Evolutionary conservation across 2,329 filamentous ascomycete genomes (phyloP), one percentile per base, ranked within the genome.

Genomic region (Neopestalotiopsis clavispora): DNA sequence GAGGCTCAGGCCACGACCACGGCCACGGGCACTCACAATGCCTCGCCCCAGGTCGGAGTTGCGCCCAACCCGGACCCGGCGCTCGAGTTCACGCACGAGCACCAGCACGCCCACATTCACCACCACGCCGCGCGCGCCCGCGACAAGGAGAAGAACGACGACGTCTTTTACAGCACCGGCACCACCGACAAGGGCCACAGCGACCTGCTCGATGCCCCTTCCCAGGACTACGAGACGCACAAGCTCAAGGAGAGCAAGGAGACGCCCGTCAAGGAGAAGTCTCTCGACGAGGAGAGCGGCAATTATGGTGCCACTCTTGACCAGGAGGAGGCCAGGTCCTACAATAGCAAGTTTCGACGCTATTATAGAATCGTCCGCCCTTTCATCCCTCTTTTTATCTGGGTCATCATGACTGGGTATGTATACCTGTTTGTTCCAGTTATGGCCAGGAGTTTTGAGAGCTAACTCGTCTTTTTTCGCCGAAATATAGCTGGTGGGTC

Each of bases 111-210:
- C 23, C 84, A 85, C 73, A 72, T 78, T 32, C 78, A 84, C 73
- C 84, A 85, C 74, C 79, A 79, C 49, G 73, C 71, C 70, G 78
- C 69, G 72, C 80, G 70, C 72, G 79, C 72, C 49, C 72, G 79
- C 52, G 72, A 68, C 38, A 68, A 68, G 66, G 68, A 65, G 13
- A 75, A 74, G 69, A 73, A 80, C 71, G 82, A 85, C 70, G 82
- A 87, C 65, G 80, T 84, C 49, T 78, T 84, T 58, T 88, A 88
- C 74, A 80, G 84, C 45, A 80, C 80, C 64, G 82, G 80, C 60
- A 82, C 73, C 32, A 75, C 71, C 77, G 30, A 80, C 78, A 85
- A 72, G 73, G 82, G 81, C 13, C 79, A 28, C 23, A 28, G 80
- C 2, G 69, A 75, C 20, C 77, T 81, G 72, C 72, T 74, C 69